Conservation (phyloP, 1,284 basidiomycete species). For the Puccinia triticina region DNA sequence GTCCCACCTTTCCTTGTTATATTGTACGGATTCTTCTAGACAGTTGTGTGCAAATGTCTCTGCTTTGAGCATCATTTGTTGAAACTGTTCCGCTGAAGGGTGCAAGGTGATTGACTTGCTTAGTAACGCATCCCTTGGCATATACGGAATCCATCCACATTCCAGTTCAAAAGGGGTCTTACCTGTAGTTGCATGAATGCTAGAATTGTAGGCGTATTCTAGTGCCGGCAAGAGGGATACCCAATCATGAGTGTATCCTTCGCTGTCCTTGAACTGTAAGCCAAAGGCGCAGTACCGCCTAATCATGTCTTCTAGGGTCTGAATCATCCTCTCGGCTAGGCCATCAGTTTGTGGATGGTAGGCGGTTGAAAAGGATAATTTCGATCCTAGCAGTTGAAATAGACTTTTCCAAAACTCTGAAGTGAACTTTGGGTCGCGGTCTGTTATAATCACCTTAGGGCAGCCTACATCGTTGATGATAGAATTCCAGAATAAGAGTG, state of each 20-base stretch:
- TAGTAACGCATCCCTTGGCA: not conserved
- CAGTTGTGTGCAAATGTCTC: not conserved
- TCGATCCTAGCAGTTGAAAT: too few relatives aligned
- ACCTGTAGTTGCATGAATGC: not conserved
- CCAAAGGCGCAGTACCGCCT: constrained; percentile 17
- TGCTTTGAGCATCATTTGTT: not conserved
- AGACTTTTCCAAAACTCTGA: too few relatives aligned
- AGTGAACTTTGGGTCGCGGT: too few relatives aligned
- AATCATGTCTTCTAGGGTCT: constrained; percentile 33
- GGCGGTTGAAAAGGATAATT: too few relatives aligned
- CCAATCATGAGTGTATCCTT: constrained; percentile 27
- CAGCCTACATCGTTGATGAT: too few relatives aligned
- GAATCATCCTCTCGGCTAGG: too few relatives aligned
- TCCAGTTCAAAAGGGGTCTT: not conserved
- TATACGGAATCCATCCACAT: too few relatives aligned
- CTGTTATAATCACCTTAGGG: not conserved
- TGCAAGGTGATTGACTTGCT: not conserved
- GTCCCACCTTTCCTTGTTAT: constrained; percentile 10
- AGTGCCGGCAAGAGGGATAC: constrained; percentile 19
- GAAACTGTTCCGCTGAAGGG: not conserved
- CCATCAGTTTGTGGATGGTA: too few relatives aligned
- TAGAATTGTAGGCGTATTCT: constrained; percentile 21
- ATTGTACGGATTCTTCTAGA: not conserved
- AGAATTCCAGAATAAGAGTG: too few relatives aligned
- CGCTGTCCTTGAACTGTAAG: not conserved